phyloP scores from a whole-genome alignment of 331 rosid genomes.

The Prunus yedoensis region DNA sequence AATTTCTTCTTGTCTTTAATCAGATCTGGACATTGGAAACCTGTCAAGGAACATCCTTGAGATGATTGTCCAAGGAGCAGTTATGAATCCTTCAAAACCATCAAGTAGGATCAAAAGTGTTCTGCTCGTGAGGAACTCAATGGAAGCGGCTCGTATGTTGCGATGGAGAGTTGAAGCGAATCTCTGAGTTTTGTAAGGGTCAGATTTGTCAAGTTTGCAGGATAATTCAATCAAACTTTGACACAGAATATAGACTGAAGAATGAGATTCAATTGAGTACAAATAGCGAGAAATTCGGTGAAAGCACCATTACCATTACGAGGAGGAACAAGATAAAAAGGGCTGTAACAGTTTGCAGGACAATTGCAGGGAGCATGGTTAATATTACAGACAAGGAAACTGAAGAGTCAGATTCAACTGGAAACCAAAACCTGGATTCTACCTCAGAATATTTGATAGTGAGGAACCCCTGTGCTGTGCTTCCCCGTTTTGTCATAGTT shows the following conservation, averaged over 20 bases:
- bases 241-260: slow-evolving; percentile 20
- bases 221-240: slow-evolving; percentile 48
- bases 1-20: not conserved
- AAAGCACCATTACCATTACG: slow-evolving; percentile 13
- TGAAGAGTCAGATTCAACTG: slow-evolving; percentile 23
- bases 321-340: slow-evolving; percentile 44
- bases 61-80: slow-evolving; percentile 61
- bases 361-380: slow-evolving; percentile 55
- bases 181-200: slow-evolving; percentile 41
- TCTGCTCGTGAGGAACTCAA: slow-evolving; percentile 46
- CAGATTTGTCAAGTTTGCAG: slow-evolving; percentile 59
- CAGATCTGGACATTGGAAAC: slow-evolving; percentile 57
- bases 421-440: slow-evolving; percentile 29
- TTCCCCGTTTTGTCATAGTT: slow-evolving; percentile 70
- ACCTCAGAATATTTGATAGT: slow-evolving; percentile 38
- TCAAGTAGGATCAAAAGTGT: slow-evolving; percentile 43
- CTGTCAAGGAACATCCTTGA: slow-evolving; percentile 66
- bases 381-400: slow-evolving; percentile 26
- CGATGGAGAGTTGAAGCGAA: slow-evolving; percentile 36
- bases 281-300: slow-evolving; percentile 30
- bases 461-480: slow-evolving; percentile 53
- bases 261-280: slow-evolving; percentile 36
- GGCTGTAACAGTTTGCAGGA: slow-evolving; percentile 63
- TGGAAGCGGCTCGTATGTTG: slow-evolving; percentile 36
- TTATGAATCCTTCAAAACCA: slow-evolving; percentile 46